Conservation (phyloP, 257 asterid species). For the Ilex aquifolium region DNA sequence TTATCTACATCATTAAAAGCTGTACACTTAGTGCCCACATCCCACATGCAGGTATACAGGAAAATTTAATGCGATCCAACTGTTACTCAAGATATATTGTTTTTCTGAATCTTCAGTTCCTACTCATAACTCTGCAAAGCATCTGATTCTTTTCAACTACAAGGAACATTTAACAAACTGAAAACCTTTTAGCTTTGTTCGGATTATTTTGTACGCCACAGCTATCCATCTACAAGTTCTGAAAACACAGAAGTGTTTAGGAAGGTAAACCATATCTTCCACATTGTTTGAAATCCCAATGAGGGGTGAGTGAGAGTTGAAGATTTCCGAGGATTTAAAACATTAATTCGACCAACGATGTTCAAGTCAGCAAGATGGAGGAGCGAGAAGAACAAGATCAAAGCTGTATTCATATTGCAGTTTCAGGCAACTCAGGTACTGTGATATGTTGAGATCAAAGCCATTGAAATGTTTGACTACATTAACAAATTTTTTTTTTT, state of each 20-base stretch:
- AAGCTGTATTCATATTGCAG: conserved; percentile 72
- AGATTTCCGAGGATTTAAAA: conserved; percentile 22
- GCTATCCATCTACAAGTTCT: not conserved
- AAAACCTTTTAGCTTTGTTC: not conserved
- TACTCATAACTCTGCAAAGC: conserved; percentile 14
- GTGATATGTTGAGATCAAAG: conserved; percentile 2
- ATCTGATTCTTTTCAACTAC: conserved; percentile 14
- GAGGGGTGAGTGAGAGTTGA: too few relatives aligned
- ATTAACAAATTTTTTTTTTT: not conserved
- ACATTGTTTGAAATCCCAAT: conserved; percentile 3
- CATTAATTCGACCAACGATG: conserved; percentile 39
- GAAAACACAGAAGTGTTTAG: not conserved
- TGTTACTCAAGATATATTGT: too few relatives aligned
- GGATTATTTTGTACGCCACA: too few relatives aligned
- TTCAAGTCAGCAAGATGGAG: conserved; percentile 60
- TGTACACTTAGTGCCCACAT: too few relatives aligned
- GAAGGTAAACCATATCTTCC: conserved; percentile 8
- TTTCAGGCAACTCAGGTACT: conserved; percentile 83
- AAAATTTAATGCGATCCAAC: too few relatives aligned
- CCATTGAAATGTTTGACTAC: not conserved
- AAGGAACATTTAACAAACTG: not conserved
- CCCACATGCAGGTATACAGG: too few relatives aligned
- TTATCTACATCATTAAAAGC: too few relatives aligned
- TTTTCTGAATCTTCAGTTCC: conserved; percentile 3
- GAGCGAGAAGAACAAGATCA: conserved; percentile 67